A percentile compares a stretch with the other conserved stretches of the same genome.
phyloP scores from a whole-genome alignment of 2,329 filamentous ascomycete species.

The Chrysoporthe deuterocubensis region DNA sequence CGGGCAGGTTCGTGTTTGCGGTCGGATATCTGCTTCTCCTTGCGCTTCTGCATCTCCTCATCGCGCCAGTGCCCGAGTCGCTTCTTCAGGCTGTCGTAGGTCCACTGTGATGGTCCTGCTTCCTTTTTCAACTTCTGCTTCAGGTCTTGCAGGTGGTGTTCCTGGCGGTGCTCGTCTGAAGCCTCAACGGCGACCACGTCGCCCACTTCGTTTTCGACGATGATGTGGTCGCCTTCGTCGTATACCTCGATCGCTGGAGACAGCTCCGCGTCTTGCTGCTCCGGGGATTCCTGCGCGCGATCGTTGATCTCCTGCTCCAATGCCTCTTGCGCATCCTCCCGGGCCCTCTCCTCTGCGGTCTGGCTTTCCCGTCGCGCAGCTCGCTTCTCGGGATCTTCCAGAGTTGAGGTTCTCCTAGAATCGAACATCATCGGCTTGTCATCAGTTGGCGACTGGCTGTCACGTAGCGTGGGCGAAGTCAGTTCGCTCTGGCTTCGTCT shows the following conservation, averaged over 20 bases:
- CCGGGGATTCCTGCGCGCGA: constrained; percentile 6
- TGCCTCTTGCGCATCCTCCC: constrained; percentile 31
- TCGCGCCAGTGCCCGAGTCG: constrained; percentile 57
- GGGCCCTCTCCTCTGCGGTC: constrained; percentile 28
- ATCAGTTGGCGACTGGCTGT: constrained; percentile 29
- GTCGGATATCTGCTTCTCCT: constrained; percentile 59
- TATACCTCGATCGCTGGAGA: constrained; percentile 65
- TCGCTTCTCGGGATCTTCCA: constrained; percentile 34
- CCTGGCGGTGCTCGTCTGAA: constrained; percentile 32
- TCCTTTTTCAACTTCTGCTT: constrained; percentile 41
- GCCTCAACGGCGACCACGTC: constrained; percentile 76
- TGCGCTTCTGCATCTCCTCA: constrained; percentile 66
- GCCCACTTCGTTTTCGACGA: constrained; percentile 85
- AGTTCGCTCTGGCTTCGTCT: constrained; percentile 41
- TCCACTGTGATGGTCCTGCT: constrained; percentile 44
- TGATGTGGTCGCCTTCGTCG: constrained; percentile 76
- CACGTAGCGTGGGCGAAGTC: constrained; percentile 27
- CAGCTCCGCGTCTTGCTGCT: constrained; percentile 17
- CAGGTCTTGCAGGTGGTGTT: constrained; percentile 32
- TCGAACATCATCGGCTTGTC: constrained; percentile 34
- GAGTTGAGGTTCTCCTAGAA: constrained; percentile 28
- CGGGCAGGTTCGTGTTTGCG: constrained; percentile 72
- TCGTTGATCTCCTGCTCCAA: constrained; percentile 36
- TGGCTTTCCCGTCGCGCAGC: constrained; percentile 28
- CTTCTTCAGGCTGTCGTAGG: constrained; percentile 52